Evolutionary conservation across 257 asterid genomes (phyloP).

Genomic region (Solanum habrochaites): DNA sequence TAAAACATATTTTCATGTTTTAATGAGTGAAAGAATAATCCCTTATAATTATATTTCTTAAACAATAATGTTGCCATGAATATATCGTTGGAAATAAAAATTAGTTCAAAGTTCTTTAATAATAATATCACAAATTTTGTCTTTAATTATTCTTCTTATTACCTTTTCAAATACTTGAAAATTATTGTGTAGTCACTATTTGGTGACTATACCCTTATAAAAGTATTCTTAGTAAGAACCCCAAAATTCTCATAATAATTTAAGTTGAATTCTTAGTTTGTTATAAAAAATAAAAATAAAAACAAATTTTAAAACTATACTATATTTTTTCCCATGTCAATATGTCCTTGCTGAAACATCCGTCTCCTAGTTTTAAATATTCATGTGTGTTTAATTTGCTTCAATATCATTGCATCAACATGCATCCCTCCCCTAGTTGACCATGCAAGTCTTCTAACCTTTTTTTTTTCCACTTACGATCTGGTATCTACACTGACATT

Average conservation of each 20-base stretch:
- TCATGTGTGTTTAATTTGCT: neutral
- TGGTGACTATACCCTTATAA: neutral
- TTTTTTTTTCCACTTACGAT: neutral
- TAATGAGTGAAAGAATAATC: neutral
- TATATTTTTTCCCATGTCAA: neutral
- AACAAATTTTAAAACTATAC: neutral
- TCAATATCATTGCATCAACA: neutral
- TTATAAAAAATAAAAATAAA: neutral
- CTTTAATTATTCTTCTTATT: neutral
- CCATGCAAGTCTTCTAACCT: neutral
- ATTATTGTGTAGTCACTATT: neutral
- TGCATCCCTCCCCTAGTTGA: neutral
- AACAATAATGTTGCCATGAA: neutral
- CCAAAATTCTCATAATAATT: neutral
- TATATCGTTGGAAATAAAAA: neutral
- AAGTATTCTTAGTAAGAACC: neutral
- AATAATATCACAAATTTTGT: neutral
- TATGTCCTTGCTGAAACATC: neutral
- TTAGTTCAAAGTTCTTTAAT: neutral
- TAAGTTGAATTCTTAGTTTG: neutral
- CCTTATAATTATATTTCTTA: neutral
- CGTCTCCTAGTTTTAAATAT: neutral
- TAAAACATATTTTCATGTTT: neutral
- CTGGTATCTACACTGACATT: rapidly evolving
- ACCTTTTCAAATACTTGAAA: neutral